Evolutionary conservation across 805 yeast genomes (phyloP).

Genomic region (Nakazawaea anatomiae): DNA sequence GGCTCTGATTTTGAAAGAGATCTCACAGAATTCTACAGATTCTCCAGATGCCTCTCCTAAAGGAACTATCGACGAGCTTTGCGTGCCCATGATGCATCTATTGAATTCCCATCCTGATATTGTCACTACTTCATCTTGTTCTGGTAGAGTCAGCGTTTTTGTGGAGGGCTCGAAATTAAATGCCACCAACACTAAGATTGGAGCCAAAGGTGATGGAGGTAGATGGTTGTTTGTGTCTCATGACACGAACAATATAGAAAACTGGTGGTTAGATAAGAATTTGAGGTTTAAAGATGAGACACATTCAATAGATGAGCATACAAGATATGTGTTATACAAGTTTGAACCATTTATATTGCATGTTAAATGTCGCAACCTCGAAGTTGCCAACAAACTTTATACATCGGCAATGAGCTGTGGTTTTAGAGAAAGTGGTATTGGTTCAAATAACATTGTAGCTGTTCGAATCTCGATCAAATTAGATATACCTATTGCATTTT

Average conservation of each 20-base stretch:
- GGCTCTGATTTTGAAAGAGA: conserved; percentile 43
- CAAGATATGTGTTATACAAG: conserved; percentile 63
- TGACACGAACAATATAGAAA: conserved; percentile 37
- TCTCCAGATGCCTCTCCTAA: conserved; percentile 76
- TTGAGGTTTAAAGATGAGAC: conserved; percentile 17
- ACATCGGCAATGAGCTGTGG: conserved; percentile 79
- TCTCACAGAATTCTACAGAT: conserved; percentile 32
- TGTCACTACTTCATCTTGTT: conserved; percentile 87
- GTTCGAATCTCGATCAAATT: conserved; percentile 67
- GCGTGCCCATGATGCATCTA: conserved; percentile 64
- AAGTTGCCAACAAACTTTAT: conserved; percentile 55
- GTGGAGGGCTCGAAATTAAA: conserved; percentile 48
- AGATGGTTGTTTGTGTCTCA: conserved; percentile 81
- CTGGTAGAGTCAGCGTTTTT: conserved; percentile 81
- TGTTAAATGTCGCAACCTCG: conserved; percentile 64
- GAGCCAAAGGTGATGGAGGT: conserved; percentile 85
- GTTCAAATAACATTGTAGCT: conserved; percentile 72
- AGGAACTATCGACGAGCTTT: conserved; percentile 72
- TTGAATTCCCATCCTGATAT: conserved; percentile 59
- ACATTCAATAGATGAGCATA: conserved; percentile 13
- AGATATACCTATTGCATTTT: conserved; percentile 72
- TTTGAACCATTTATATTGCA: conserved; percentile 84
- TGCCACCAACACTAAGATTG: conserved; percentile 35
- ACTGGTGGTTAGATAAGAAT: conserved; percentile 38
- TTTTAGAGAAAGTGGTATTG: conserved; percentile 83